phyloP scores from a whole-genome alignment of 176 grass and related monocot genomes.

The Carex myosuroides region DNA sequence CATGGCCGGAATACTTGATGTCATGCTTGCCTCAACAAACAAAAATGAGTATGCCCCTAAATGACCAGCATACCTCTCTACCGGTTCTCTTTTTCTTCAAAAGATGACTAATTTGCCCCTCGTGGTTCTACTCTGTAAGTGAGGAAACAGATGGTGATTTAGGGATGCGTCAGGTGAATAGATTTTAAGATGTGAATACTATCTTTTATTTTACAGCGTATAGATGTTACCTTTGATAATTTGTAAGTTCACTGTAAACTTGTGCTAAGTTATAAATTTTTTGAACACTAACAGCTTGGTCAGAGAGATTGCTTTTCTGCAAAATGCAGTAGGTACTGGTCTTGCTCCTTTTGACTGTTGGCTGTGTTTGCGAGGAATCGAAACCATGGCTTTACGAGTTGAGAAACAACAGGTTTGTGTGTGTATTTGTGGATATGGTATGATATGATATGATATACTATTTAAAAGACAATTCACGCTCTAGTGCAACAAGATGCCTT shows the following conservation, averaged over 20 bases:
- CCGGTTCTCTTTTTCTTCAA: background rate
- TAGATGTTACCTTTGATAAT: background rate
- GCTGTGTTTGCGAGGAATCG: conserved; percentile 84
- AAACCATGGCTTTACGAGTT: conserved; percentile 89
- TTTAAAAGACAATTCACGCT: background rate
- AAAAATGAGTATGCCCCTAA: background rate
- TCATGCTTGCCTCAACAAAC: background rate
- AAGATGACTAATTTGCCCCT: background rate
- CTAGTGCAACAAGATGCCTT: background rate
- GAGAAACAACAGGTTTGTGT: conserved; percentile 77
- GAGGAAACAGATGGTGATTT: background rate
- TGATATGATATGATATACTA: background rate
- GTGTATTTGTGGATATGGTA: background rate
- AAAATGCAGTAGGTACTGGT: conserved; percentile 91
- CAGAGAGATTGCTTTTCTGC: conserved; percentile 84
- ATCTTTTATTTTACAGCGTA: background rate
- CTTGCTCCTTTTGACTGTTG: conserved; percentile 89
- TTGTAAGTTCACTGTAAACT: background rate
- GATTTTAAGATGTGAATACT: background rate
- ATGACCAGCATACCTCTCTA: background rate
- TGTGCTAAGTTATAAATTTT: background rate
- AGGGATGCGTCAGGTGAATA: background rate
- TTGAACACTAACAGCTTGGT: conserved; percentile 48
- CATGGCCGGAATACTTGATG: conserved; percentile 95
- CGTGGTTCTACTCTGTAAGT: background rate